Evolutionary conservation across 768 basidiomycete species (phyloP).

Genomic region (Mycena capillaripes): DNA sequence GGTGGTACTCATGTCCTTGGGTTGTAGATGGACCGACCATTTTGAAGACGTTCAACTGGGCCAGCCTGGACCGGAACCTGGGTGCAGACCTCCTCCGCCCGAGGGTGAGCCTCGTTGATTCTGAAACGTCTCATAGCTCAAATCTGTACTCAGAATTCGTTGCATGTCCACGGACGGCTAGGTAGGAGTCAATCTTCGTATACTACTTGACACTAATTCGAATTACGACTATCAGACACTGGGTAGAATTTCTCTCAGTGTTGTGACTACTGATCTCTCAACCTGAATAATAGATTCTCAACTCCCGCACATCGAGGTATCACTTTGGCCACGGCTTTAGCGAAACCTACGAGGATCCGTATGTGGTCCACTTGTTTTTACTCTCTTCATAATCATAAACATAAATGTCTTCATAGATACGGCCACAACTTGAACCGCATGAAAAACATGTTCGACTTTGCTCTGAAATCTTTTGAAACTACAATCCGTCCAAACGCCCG

Average conservation of each 20-base stretch:
- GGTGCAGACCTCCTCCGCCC: slow-evolving; percentile 72
- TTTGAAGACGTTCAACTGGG: slow-evolving; percentile 66
- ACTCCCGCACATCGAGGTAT: slow-evolving; percentile 73
- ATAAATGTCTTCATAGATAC: slow-evolving; percentile 55
- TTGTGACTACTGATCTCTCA: background rate
- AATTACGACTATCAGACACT: slow-evolving; percentile 61
- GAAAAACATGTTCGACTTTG: slow-evolving; percentile 65
- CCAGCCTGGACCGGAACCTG: slow-evolving; percentile 76
- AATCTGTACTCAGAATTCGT: slow-evolving; percentile 65
- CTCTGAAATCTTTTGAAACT: slow-evolving; percentile 60
- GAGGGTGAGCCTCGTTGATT: slow-evolving; percentile 58
- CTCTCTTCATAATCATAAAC: background rate
- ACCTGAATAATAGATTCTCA: slow-evolving; percentile 62
- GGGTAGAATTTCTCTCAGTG: slow-evolving; percentile 56
- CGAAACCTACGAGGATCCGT: slow-evolving; percentile 76
- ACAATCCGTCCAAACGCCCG: slow-evolving; percentile 68
- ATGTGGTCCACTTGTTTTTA: slow-evolving; percentile 13
- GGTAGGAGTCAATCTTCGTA: slow-evolving; percentile 54
- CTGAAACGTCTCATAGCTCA: background rate
- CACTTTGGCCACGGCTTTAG: slow-evolving; percentile 71
- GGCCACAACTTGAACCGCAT: slow-evolving; percentile 66
- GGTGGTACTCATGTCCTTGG: background rate
- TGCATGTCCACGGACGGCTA: slow-evolving; percentile 78
- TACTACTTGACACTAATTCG: slow-evolving; percentile 28
- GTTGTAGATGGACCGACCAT: slow-evolving; percentile 73